Evolutionary conservation across 1,139 yeast genomes (phyloP).

Genomic region (Meyerozyma athensensis): DNA sequence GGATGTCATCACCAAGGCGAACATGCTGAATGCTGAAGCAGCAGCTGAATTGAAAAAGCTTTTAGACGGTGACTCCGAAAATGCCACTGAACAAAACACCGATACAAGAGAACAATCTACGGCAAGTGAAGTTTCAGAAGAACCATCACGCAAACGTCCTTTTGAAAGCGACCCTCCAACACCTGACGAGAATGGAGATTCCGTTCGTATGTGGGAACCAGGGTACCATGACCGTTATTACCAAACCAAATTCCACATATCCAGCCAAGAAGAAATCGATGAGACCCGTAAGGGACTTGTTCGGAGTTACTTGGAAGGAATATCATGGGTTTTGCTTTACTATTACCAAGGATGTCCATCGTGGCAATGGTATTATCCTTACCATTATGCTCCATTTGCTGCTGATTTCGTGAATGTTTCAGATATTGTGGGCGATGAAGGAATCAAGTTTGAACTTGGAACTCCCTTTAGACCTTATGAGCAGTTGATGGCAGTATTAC

Average conservation of each 20-base stretch:
- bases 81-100: slow-evolving; percentile 10
- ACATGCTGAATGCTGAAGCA: slow-evolving; percentile 67
- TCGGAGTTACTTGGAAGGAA: slow-evolving; percentile 81
- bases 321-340: slow-evolving; percentile 89
- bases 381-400: slow-evolving; percentile 97
- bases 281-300: slow-evolving; percentile 58
- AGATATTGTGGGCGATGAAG: slow-evolving; percentile 43
- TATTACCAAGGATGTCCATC: slow-evolving; percentile 98
- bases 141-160: slow-evolving; percentile 11
- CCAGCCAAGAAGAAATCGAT: slow-evolving; percentile 51
- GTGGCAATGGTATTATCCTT: slow-evolving; percentile 98
- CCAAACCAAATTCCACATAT: slow-evolving; percentile 62
- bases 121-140: slow-evolving; percentile 17
- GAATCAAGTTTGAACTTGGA: slow-evolving; percentile 64
- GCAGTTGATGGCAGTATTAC: slow-evolving; percentile 95
- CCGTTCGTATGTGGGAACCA: slow-evolving; percentile 74
- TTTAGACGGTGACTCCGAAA: slow-evolving; percentile 23
- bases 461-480: slow-evolving; percentile 90
- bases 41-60: slow-evolving; percentile 58
- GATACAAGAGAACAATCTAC: slow-evolving; percentile 8
- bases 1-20: slow-evolving; percentile 67
- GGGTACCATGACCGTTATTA: slow-evolving; percentile 87
- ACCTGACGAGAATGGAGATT: slow-evolving; percentile 42
- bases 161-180: slow-evolving; percentile 9
- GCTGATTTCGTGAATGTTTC: slow-evolving; percentile 65